Conservation (phyloP, 352 stramenopile species). For the Phytopythium cucurbitacearum region DNA sequence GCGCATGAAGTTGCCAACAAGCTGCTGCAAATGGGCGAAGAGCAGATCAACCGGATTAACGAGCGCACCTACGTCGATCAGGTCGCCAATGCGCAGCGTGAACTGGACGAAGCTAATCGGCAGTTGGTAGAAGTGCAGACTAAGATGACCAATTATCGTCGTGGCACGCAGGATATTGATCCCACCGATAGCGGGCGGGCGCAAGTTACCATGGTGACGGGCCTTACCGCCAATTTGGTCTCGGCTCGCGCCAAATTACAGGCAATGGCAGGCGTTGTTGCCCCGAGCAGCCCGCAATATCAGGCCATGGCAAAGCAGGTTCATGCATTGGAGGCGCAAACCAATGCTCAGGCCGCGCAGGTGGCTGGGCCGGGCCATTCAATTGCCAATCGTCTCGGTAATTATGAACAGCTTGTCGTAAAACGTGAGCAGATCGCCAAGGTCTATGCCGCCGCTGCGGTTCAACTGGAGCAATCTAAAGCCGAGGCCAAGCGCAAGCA, state of each 20-base stretch:
- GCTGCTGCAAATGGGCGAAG: slow-evolving; percentile 5
- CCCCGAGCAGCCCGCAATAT: slow-evolving; percentile 5
- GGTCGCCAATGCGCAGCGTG: slow-evolving; percentile 4
- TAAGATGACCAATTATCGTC: slow-evolving; percentile 6
- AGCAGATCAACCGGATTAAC: slow-evolving; percentile 6
- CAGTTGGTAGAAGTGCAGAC: slow-evolving; percentile 5
- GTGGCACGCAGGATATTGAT: slow-evolving; percentile 5
- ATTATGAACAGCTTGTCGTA: slow-evolving; percentile 6
- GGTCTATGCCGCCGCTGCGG: slow-evolving; percentile 4
- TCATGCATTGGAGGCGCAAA: slow-evolving; percentile 5
- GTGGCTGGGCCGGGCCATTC: slow-evolving; percentile 4
- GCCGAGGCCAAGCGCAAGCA: slow-evolving; percentile 4
- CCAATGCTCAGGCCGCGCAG: slow-evolving; percentile 4
- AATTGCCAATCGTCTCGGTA: slow-evolving; percentile 6
- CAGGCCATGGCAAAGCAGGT: slow-evolving; percentile 5
- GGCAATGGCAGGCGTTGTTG: slow-evolving; percentile 5
- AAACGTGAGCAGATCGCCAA: slow-evolving; percentile 5
- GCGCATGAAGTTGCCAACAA: slow-evolving; percentile 5
- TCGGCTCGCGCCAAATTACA: slow-evolving; percentile 5
- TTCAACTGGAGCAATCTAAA: slow-evolving; percentile 6
- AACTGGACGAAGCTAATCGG: slow-evolving; percentile 5
- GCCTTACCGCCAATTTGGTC: slow-evolving; percentile 5
- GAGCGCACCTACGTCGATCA: slow-evolving; percentile 5
- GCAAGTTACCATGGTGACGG: slow-evolving; percentile 5
- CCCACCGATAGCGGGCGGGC: slow-evolving; percentile 4